Percentiles rank a stretch among this genome's conserved stretches.
phyloP scores from a whole-genome alignment of 2,329 filamentous ascomycete genomes.

The Canariomyces notabilis region DNA sequence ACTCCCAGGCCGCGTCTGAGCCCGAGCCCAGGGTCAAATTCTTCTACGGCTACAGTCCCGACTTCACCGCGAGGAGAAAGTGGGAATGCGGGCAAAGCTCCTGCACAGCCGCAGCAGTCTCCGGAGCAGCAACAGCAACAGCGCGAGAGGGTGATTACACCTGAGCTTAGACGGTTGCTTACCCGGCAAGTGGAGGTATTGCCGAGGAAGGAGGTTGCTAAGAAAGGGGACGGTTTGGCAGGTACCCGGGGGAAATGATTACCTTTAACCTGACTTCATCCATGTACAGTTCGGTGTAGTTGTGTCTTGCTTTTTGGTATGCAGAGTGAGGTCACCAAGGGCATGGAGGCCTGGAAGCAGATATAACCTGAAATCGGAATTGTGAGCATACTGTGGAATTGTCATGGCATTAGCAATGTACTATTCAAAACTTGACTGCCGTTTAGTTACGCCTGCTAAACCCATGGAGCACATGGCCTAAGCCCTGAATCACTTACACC shows the following conservation, averaged over 20 bases:
- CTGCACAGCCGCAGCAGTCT: slow-evolving; percentile 7
- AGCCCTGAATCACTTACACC: too few relatives aligned
- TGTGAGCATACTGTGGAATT: too few relatives aligned
- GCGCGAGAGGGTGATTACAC: slow-evolving; percentile 48
- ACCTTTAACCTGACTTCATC: neutral
- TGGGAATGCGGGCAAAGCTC: slow-evolving; percentile 9
- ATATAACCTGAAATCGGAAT: too few relatives aligned
- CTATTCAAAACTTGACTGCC: too few relatives aligned
- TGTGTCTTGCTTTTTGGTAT: too few relatives aligned
- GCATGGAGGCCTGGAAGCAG: too few relatives aligned
- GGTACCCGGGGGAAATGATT: neutral
- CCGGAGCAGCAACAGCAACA: slow-evolving; percentile 24
- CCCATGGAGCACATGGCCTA: too few relatives aligned
- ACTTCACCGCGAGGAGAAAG: neutral
- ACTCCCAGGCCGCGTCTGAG: slow-evolving; percentile 12
- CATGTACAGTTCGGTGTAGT: too few relatives aligned
- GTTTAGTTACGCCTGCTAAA: too few relatives aligned
- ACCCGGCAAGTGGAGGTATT: slow-evolving; percentile 45
- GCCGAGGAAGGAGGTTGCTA: slow-evolving; percentile 29
- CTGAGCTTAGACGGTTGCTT: slow-evolving; percentile 51
- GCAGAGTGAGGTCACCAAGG: too few relatives aligned
- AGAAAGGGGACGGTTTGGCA: slow-evolving; percentile 17
- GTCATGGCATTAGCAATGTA: too few relatives aligned
- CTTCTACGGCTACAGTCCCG: neutral
- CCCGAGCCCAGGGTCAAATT: neutral